Evolutionary conservation across 2,329 filamentous ascomycete species (phyloP), one percentile per base, ranked within the genome.

Genomic region (Penicillium sp.): DNA sequence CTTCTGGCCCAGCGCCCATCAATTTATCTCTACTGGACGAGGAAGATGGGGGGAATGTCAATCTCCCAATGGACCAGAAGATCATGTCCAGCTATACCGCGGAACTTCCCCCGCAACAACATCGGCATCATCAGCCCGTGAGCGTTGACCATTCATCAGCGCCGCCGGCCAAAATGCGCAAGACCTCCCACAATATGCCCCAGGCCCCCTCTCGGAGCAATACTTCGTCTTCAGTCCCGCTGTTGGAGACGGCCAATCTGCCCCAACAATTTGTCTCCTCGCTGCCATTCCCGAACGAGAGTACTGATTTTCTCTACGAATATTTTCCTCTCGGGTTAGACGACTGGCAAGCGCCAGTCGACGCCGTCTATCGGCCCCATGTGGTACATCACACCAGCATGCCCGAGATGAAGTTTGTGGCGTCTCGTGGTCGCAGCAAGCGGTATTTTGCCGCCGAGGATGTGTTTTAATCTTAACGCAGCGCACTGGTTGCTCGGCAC

Each of bases 241-340:
- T 62, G 9, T 27, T 64, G n/a, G 54, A 54, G 30, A 53, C 50
- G 25, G 51, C 59, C 11, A 58, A 57, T 34, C 35, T 64, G 29
- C 60, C 59, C 17, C 60, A 62, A 34, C 51, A 57, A 74, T 77
- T 58, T 81, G 82, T 57, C 74, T 84, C 22, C 67, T 80, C 48
- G 13, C 54, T 68, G 13, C 56, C 64, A 4, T 64, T 62, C 34
- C 55, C 61, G n/a, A 62, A 59, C 25, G 87, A 94, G 52, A 83
- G 82, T 51, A 82, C 82, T 1, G 89, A 95, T 63, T 70, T 89
- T 48, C 69, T 95, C 12, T 95, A 95, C 59, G 89, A 96, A 66
- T 95, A 96, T 59, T 95, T 96, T 48, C 89, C 89, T 0, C 72
- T 96, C 11, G 88, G 84, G 32, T 68, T 95, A 41, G 88, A 95